phyloP scores from a whole-genome alignment of 129 eudicot genomes.

The Chrysanthemum makinoi region DNA sequence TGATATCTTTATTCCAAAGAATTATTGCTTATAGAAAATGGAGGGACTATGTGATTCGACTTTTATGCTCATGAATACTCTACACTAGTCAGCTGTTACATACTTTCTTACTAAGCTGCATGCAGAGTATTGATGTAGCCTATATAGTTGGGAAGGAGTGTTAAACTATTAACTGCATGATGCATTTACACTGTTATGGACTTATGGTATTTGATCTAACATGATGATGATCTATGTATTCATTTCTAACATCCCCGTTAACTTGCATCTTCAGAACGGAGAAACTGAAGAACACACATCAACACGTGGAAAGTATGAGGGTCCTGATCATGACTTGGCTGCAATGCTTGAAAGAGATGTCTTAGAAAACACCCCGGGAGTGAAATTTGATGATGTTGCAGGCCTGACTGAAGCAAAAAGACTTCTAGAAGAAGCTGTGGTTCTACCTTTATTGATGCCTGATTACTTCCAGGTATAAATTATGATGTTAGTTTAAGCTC shows the following conservation, averaged over 20 bases:
- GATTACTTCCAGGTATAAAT: conserved; percentile 92
- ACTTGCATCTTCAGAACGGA: conserved; percentile 50
- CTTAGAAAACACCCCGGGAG: conserved; percentile 87
- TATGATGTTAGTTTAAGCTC: not conserved
- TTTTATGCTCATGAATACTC: too few species aligned
- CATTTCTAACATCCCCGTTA: not conserved
- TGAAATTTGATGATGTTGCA: conserved; percentile 97
- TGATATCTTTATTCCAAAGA: not conserved
- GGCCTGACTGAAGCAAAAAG: conserved; percentile 96
- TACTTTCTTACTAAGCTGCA: too few species aligned
- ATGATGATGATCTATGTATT: not conserved
- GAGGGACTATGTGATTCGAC: not conserved
- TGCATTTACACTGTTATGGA: not conserved
- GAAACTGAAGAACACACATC: conserved; percentile 91
- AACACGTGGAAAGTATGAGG: conserved; percentile 84
- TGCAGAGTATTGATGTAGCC: too few species aligned
- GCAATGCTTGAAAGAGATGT: conserved; percentile 98
- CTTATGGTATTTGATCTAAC: not conserved
- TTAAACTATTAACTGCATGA: not conserved
- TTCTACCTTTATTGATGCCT: conserved; percentile 99
- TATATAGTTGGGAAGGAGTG: not conserved
- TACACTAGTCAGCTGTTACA: too few species aligned
- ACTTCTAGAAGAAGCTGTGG: conserved; percentile 82
- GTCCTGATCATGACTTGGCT: conserved; percentile 97
- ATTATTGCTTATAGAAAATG: not conserved